Conservation (phyloP, 768 basidiomycete species). For the Infundibulicybe gibba region DNA sequence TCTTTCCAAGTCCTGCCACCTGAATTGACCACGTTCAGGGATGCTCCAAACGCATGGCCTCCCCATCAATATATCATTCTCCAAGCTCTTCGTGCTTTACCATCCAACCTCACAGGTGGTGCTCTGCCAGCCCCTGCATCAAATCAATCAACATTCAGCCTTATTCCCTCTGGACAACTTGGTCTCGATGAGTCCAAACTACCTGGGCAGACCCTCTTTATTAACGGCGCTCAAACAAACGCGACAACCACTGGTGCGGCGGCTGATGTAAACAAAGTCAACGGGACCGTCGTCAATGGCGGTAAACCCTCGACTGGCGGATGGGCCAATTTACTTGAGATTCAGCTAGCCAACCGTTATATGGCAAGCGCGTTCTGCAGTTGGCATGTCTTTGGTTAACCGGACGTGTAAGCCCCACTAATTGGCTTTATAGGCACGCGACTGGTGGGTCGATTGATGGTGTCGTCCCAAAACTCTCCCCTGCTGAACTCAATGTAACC, state of each 20-base stretch:
- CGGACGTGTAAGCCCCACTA: neutral
- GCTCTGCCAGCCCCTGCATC: constrained; percentile 45
- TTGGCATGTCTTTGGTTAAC: constrained; percentile 51
- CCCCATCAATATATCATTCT: constrained; percentile 82
- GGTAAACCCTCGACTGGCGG: constrained; percentile 55
- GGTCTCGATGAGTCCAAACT: constrained; percentile 66
- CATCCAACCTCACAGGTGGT: constrained; percentile 62
- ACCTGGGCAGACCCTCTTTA: constrained; percentile 62
- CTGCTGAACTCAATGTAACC: constrained; percentile 66
- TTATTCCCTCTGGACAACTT: constrained; percentile 82
- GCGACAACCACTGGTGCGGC: constrained; percentile 47
- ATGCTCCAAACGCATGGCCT: constrained; percentile 88
- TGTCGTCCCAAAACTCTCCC: constrained; percentile 65
- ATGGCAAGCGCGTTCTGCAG: constrained; percentile 81
- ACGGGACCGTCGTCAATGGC: constrained; percentile 60
- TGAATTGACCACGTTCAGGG: constrained; percentile 37
- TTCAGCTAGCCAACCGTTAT: constrained; percentile 85
- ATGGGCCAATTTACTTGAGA: constrained; percentile 58
- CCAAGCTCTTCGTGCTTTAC: constrained; percentile 71
- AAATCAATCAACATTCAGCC: constrained; percentile 56
- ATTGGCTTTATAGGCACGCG: constrained; percentile 51
- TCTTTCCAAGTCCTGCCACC: neutral
- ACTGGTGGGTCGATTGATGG: constrained; percentile 84
- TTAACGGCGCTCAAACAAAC: constrained; percentile 25
- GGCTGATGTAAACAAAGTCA: constrained; percentile 58